Evolutionary conservation across 1,139 yeast species (phyloP).

Genomic region (Arxiozyma heterogenica): DNA sequence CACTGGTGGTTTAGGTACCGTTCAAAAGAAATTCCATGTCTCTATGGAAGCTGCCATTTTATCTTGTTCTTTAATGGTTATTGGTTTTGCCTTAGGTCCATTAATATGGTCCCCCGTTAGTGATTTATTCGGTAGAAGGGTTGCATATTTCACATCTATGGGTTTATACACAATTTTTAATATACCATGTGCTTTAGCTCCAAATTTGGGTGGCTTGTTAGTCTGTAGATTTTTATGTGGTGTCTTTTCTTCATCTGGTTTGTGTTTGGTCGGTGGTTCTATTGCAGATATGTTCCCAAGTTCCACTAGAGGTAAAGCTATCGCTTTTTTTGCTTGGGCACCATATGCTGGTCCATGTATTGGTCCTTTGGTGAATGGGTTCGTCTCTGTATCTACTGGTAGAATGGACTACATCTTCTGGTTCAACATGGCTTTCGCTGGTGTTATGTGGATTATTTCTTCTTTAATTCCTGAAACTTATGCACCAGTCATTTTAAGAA

Average conservation of each 20-base stretch:
- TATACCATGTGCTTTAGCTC: slow-evolving; percentile 82
- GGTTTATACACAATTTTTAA: slow-evolving; percentile 68
- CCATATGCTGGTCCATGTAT: slow-evolving; percentile 90
- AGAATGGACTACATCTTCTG: slow-evolving; percentile 68
- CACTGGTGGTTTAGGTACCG: slow-evolving; percentile 70
- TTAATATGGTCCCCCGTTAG: slow-evolving; percentile 83
- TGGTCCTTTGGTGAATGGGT: slow-evolving; percentile 87
- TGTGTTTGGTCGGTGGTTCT: slow-evolving; percentile 83
- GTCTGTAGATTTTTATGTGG: slow-evolving; percentile 83
- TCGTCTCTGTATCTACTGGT: slow-evolving; percentile 60
- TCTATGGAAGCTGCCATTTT: slow-evolving; percentile 70
- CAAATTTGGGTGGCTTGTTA: slow-evolving; percentile 70
- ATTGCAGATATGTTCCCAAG: slow-evolving; percentile 77
- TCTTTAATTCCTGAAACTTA: slow-evolving; percentile 75
- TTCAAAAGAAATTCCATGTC: slow-evolving; percentile 56
- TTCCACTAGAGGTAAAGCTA: slow-evolving; percentile 77
- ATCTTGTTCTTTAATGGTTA: slow-evolving; percentile 76
- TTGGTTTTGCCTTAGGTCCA: slow-evolving; percentile 85
- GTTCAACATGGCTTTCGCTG: slow-evolving; percentile 91
- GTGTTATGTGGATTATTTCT: slow-evolving; percentile 63
- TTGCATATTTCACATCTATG: slow-evolving; percentile 71
- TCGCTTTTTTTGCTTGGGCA: slow-evolving; percentile 83
- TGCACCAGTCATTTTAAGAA: slow-evolving; percentile 76
- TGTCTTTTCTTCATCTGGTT: slow-evolving; percentile 74
- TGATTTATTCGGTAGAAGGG: slow-evolving; percentile 78